These are phyloP conservation scores for Aspergillus fijiensis DNA, from an alignment of 2,329 filamentous ascomycete species.

Conservation along the genomic window DNA sequence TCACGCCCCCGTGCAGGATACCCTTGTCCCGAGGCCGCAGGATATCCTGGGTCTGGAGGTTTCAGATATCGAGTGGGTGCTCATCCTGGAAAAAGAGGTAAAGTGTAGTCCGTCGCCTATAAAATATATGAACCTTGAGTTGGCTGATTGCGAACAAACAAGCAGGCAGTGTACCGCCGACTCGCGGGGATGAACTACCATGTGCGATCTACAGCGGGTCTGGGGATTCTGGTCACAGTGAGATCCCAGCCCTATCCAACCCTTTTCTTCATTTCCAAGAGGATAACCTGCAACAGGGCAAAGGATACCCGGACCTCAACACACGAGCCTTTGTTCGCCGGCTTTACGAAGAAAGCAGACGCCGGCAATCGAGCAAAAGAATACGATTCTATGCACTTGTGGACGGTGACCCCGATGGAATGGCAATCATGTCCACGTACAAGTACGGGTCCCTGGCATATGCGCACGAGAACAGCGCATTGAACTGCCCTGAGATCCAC, in stretches of 20 bases:
- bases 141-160: background rate
- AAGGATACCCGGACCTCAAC: slow-evolving; percentile 63
- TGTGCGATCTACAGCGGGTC: slow-evolving; percentile 36
- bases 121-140: background rate
- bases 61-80: slow-evolving; percentile 53
- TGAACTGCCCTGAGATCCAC: slow-evolving; percentile 49
- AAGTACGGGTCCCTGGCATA: slow-evolving; percentile 60
- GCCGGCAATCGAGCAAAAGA: slow-evolving; percentile 21
- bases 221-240: slow-evolving; percentile 59
- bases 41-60: slow-evolving; percentile 49
- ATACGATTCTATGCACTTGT: slow-evolving; percentile 55
- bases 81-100: slow-evolving; percentile 66
- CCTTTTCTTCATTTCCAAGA: background rate
- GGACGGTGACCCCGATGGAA: slow-evolving; percentile 63
- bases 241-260: slow-evolving; percentile 12
- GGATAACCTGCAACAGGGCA: slow-evolving; percentile 47
- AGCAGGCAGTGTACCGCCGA: slow-evolving; percentile 60
- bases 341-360: slow-evolving; percentile 35
- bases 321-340: slow-evolving; percentile 55
- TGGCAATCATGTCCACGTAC: slow-evolving; percentile 63
- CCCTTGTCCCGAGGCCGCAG: slow-evolving; percentile 52
- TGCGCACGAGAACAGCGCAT: slow-evolving; percentile 52
- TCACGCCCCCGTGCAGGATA: slow-evolving; percentile 40
- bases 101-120: background rate
- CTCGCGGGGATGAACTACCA: slow-evolving; percentile 53